Conservation (phyloP, 1,284 basidiomycete species). For the Trametes polyzona region DNA sequence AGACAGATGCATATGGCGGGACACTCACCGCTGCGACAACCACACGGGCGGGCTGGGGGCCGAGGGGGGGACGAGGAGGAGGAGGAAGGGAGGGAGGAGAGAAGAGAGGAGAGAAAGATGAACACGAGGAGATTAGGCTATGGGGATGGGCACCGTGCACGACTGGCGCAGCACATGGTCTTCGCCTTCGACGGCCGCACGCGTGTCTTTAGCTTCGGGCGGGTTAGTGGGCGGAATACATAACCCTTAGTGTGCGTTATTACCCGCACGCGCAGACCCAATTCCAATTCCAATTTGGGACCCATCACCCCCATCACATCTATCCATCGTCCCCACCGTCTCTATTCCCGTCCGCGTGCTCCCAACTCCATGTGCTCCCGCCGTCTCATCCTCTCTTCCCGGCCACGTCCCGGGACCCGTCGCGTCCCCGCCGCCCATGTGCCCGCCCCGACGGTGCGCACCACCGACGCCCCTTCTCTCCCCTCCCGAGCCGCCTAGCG, state of each 20-base stretch:
- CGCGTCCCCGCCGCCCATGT: background rate
- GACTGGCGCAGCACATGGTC: slow-evolving; percentile 32
- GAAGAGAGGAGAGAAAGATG: slow-evolving; percentile 20
- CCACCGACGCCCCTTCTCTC: background rate
- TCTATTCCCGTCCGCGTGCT: slow-evolving; percentile 28
- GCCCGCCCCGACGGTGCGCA: background rate
- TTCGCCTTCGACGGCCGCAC: slow-evolving; percentile 30
- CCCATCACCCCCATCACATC: slow-evolving; percentile 26
- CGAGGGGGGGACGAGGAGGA: slow-evolving; percentile 30
- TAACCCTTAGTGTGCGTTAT: too few relatives aligned
- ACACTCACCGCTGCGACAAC: slow-evolving; percentile 26
- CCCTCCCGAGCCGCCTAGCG: background rate
- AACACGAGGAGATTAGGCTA: slow-evolving; percentile 23
- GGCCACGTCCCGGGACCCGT: slow-evolving; percentile 10
- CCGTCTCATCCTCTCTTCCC: slow-evolving; percentile 3
- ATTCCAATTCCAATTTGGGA: slow-evolving; percentile 14
- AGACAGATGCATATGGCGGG: background rate
- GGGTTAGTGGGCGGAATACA: too few relatives aligned
- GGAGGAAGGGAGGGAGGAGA: slow-evolving; percentile 26
- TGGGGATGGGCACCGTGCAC: slow-evolving; percentile 20
- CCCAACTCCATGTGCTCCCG: slow-evolving; percentile 27
- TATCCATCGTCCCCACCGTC: slow-evolving; percentile 19
- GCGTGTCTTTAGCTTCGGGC: slow-evolving; percentile 25
- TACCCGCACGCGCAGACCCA: slow-evolving; percentile 1
- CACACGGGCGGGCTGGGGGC: slow-evolving; percentile 21